Conservation (phyloP, 805 yeast species). For the Suhomyces sp. region DNA sequence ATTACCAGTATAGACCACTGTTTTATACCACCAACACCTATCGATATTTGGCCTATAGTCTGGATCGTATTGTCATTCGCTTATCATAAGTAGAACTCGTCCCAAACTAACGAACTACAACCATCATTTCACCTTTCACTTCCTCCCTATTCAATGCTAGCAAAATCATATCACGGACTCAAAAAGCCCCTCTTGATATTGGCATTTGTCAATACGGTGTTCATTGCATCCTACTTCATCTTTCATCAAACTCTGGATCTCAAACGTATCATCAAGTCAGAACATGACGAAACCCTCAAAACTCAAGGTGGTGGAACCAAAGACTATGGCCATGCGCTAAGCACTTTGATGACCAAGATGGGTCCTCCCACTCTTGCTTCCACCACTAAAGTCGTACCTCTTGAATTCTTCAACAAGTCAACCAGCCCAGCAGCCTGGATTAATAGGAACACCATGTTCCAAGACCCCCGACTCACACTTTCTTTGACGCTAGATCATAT, state of each 20-base stretch:
- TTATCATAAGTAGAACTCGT: too few relatives aligned
- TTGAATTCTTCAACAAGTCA: background rate
- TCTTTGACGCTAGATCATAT: conserved; percentile 14
- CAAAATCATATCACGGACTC: background rate
- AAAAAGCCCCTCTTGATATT: conserved; percentile 1
- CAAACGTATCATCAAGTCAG: background rate
- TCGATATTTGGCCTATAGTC: too few relatives aligned
- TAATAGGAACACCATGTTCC: conserved; percentile 15
- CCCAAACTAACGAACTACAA: too few relatives aligned
- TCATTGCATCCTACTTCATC: background rate
- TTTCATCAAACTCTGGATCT: background rate
- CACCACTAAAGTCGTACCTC: background rate
- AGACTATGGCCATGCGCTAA: background rate
- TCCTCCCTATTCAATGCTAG: too few relatives aligned
- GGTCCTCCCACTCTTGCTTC: background rate
- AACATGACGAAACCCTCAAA: background rate
- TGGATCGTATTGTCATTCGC: too few relatives aligned
- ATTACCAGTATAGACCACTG: too few relatives aligned
- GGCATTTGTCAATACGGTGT: conserved; percentile 3
- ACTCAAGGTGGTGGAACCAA: background rate
- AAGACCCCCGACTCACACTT: conserved; percentile 22
- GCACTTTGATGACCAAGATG: background rate
- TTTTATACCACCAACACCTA: too few relatives aligned
- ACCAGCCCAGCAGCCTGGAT: conserved; percentile 19
- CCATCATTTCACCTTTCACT: too few relatives aligned